Base-by-base conservation (phyloP, 768 basidiomycete genomes). In the Pulveroboletus sp. region DNA sequence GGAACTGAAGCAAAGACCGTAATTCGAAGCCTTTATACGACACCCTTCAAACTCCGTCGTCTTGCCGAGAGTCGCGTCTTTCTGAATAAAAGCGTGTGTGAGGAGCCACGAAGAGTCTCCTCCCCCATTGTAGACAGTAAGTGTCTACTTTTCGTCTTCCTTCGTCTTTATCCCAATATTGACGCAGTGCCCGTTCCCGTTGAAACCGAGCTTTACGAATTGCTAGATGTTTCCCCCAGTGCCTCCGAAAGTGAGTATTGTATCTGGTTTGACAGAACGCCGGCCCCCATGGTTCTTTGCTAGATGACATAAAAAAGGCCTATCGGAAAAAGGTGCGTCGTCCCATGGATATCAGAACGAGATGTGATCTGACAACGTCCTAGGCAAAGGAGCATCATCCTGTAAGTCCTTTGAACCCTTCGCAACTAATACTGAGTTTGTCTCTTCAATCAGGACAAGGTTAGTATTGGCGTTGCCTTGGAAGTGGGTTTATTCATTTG, bases 291-390 rank as follows among this genome's bases (percentile, higher is more conserved):
- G 28, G 40, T 38, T 39, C 46, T 53, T 49, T 15, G 43, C 33
- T 56, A 86, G 89, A 76, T 57, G 91, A 97, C 55, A 91, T 97
- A 60, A 94, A 93, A 71, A 90, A 89, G 64, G 93, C 93, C 14
- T 97, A 97, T 66, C 85, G 87, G 66, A 88, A 81, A 73, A 94
- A 93, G 83, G 92, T 90, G 72, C 58, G 60, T 66, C 31, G 30
- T 49, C 32, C 32, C 41, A 48, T 55, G 46, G 36, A 45, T 52
- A 15, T 40, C 8, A 24, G 13, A 24, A 27, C 17, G 31, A 26
- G 37, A 10, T 9, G 18, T 57, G 38, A 56, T 49, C 51, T 67
- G 32, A 65, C 27, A 28, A n/a, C 52, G 47, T 50, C 46, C 5
- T 60, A 93, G 87, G 92, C 92, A 30, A 91, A 85, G 64, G 81